phyloP scores from a whole-genome alignment of 2,329 filamentous ascomycete genomes.

The Phialophora tarda region DNA sequence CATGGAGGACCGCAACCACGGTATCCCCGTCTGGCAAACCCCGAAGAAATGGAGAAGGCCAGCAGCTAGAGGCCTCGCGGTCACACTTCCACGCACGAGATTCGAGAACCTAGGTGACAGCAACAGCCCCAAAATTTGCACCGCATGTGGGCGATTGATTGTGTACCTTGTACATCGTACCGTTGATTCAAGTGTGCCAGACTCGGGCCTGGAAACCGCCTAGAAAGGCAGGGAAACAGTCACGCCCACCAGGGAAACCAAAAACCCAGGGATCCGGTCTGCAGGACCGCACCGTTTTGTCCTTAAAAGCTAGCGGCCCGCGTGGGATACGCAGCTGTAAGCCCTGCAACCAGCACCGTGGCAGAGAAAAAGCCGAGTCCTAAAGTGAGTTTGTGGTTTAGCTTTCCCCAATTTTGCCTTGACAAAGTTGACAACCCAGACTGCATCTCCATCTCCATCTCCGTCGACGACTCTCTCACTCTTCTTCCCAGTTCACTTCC shows the following conservation, averaged over 20 bases:
- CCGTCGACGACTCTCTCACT: slow-evolving; percentile 35
- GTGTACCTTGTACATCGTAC: slow-evolving; percentile 13
- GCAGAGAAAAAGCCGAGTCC: slow-evolving; percentile 20
- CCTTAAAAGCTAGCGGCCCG: slow-evolving; percentile 13
- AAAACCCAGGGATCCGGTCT: slow-evolving; percentile 17
- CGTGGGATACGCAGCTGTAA: slow-evolving; percentile 19
- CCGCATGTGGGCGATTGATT: slow-evolving; percentile 1
- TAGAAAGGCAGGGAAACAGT: slow-evolving; percentile 4
- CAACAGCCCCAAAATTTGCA: slow-evolving; percentile 7
- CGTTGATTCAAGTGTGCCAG: neutral
- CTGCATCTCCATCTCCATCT: slow-evolving; percentile 38
- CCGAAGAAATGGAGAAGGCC: slow-evolving; percentile 13
- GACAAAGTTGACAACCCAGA: slow-evolving; percentile 23
- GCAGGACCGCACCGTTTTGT: slow-evolving; percentile 12
- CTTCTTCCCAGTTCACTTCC: slow-evolving; percentile 35
- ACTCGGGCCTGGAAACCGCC: neutral
- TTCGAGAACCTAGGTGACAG: slow-evolving; percentile 21
- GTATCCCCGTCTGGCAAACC: slow-evolving; percentile 25
- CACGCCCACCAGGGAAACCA: neutral
- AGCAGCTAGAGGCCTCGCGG: neutral
- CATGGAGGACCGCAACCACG: slow-evolving; percentile 22
- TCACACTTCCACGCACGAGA: slow-evolving; percentile 18
- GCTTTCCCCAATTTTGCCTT: slow-evolving; percentile 24
- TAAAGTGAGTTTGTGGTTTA: slow-evolving; percentile 27
- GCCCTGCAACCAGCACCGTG: slow-evolving; percentile 6